Evolutionary conservation across 2,329 filamentous ascomycete species (phyloP).

Genomic region (Akanthomyces dipterigenus): DNA sequence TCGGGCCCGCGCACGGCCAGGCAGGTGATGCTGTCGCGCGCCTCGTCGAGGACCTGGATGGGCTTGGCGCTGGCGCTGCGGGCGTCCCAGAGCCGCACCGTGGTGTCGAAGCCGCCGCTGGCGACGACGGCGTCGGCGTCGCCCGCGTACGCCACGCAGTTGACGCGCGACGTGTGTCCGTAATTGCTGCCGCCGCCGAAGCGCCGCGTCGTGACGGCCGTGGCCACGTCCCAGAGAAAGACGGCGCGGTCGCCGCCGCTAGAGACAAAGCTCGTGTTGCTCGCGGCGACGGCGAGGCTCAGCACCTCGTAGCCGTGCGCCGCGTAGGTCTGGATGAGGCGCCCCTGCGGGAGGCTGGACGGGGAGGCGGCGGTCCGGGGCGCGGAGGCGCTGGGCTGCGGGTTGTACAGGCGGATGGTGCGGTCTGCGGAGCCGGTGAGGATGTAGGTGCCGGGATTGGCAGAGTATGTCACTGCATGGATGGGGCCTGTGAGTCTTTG

Average conservation of each 20-base stretch:
- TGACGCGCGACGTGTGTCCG: slow-evolving; percentile 67
- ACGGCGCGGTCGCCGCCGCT: slow-evolving; percentile 84
- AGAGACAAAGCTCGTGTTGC: slow-evolving; percentile 83
- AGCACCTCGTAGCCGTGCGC: slow-evolving; percentile 92
- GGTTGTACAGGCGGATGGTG: slow-evolving; percentile 80
- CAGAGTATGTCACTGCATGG: slow-evolving; percentile 67
- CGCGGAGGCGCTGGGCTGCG: slow-evolving; percentile 43
- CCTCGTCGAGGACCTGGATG: slow-evolving; percentile 67
- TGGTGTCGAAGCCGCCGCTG: slow-evolving; percentile 68
- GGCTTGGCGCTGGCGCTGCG: slow-evolving; percentile 50
- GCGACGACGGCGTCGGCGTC: slow-evolving; percentile 67
- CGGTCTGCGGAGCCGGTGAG: slow-evolving; percentile 84
- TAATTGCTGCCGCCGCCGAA: slow-evolving; percentile 51
- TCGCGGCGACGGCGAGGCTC: slow-evolving; percentile 63
- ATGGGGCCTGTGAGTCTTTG: slow-evolving; percentile 51
- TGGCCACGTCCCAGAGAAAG: slow-evolving; percentile 90
- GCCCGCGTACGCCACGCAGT: slow-evolving; percentile 73
- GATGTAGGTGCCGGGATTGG: slow-evolving; percentile 67
- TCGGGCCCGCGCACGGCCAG: slow-evolving; percentile 43
- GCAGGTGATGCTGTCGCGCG: slow-evolving; percentile 59
- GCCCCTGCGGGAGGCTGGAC: slow-evolving; percentile 36
- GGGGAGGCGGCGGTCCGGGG: slow-evolving; percentile 20
- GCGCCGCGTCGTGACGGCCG: slow-evolving; percentile 67
- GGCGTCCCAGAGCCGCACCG: slow-evolving; percentile 69
- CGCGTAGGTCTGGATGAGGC: slow-evolving; percentile 78